Evolutionary conservation across 179 eudicot species (phyloP), one percentile per base, ranked within the genome.

Genomic region (Silene noctiflora): DNA sequence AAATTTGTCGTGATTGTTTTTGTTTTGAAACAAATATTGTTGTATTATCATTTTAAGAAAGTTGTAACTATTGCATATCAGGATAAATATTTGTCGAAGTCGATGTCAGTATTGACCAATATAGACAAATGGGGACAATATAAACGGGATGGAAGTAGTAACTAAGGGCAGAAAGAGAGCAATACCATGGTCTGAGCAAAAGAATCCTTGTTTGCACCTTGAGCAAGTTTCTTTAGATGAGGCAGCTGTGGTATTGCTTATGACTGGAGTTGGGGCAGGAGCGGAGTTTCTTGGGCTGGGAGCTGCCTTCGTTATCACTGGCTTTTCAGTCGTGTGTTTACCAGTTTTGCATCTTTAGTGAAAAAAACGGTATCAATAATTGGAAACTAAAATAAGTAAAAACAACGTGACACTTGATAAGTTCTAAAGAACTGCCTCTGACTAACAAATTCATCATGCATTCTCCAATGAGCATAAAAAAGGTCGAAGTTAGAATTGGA

Each of bases 141-240:
- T 53, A 53, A 14, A 53, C 16, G 58, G 58, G n/a, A 53, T 53
- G 17, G 58, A 53, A 16, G 19, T 9, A n/a, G 24, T 16, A 35
- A 66, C 53, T 2, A 48, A 22, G 76, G 35, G 64, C 35, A 59
- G 53, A 61, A 68, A 69, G 59, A 51, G 62, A 75, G 9, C 6
- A 25, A 31, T 90, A 94, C 98, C 98, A 76, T 94, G 98, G 76
- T 91, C 95, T 16, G 97, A 88, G 86, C 98, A 94, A 86, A 90
- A 94, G 87, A 92, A 92, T 60, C 97, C 97, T 75, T 90, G 97
- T 67, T 77, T 91, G 84, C 98, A 94, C 87, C 98, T 87, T 64
- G 95, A 72, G 81, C 98, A 94, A 75, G 82, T 79, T 42, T 89
- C 93, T 78, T 80, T 87, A 11, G 91, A 71, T 16, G 89, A 85